These are phyloP conservation scores for Fusarium xylarioides DNA, from an alignment of 2,329 filamentous ascomycete species.

Conservation along the genomic window DNA sequence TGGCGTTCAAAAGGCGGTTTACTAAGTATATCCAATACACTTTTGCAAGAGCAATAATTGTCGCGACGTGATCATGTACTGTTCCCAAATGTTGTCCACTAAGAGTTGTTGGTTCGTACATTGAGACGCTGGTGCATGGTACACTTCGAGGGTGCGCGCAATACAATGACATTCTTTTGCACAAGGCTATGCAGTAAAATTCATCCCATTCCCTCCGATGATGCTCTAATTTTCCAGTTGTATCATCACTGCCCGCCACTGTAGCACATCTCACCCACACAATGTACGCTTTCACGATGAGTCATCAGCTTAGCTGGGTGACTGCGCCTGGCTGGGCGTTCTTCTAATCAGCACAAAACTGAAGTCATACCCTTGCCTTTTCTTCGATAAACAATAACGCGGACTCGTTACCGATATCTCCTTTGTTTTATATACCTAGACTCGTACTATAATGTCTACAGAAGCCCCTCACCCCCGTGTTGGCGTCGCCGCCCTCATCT, in stretches of 20 bases:
- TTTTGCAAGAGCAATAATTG: not conserved
- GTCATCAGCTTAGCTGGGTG: conserved; percentile 6
- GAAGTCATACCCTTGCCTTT: not conserved
- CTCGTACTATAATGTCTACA: conserved; percentile 14
- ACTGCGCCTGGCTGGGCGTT: conserved; percentile 11
- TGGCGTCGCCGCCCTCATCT: conserved; percentile 59
- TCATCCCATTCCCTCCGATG: rapidly evolving
- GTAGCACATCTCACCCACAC: not conserved
- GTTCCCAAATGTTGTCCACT: not conserved
- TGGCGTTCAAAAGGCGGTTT: not conserved
- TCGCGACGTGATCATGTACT: not conserved
- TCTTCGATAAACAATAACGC: not conserved
- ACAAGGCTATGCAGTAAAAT: not conserved
- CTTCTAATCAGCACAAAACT: conserved; percentile 3
- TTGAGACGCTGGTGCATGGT: not conserved
- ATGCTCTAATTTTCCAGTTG: not conserved
- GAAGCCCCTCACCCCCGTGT: conserved; percentile 50
- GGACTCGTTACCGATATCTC: too few relatives aligned
- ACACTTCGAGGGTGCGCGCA: not conserved
- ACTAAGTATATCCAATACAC: not conserved
- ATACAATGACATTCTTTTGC: not conserved
- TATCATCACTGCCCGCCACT: not conserved
- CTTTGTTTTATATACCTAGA: not conserved
- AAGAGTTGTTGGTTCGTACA: not conserved
- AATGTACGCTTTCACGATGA: conserved; percentile 4